Conservation (phyloP, 2,329 filamentous ascomycete species). For the Talaromyces sp. region DNA sequence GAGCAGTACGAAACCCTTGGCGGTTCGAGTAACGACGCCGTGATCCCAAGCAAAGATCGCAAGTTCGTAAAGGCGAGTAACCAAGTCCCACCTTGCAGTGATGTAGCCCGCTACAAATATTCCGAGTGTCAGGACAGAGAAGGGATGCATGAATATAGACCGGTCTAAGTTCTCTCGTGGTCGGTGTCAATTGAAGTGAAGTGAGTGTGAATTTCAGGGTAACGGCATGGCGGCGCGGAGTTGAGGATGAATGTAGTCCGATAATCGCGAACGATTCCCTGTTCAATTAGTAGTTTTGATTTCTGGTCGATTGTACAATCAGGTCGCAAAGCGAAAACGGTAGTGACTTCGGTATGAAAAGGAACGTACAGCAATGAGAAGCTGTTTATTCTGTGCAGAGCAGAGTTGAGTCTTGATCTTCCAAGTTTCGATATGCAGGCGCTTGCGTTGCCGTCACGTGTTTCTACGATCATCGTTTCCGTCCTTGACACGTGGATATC, state of each 20-base stretch:
- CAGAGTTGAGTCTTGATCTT: not conserved
- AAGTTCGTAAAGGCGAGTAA: slow-evolving; percentile 94
- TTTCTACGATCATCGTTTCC: not conserved
- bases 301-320: not conserved
- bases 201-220: slow-evolving; percentile 6
- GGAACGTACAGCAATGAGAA: not conserved
- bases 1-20: slow-evolving; percentile 78
- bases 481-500: not conserved
- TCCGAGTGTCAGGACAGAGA: slow-evolving; percentile 89
- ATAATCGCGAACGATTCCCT: not conserved
- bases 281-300: not conserved
- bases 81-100: slow-evolving; percentile 97
- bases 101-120: slow-evolving; percentile 99
- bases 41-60: slow-evolving; percentile 97
- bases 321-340: not conserved
- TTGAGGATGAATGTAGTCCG: not conserved
- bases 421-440: not conserved
- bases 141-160: slow-evolving; percentile 77
- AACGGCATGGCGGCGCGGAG: not conserved
- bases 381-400: not conserved
- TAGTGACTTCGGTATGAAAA: not conserved
- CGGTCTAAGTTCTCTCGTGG: slow-evolving; percentile 22
- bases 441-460: slow-evolving; percentile 1
- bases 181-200: slow-evolving; percentile 9
- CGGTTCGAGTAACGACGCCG: slow-evolving; percentile 87